Base-by-base conservation (phyloP, 805 yeast genomes). In the Zygoascus ofunaensis region DNA sequence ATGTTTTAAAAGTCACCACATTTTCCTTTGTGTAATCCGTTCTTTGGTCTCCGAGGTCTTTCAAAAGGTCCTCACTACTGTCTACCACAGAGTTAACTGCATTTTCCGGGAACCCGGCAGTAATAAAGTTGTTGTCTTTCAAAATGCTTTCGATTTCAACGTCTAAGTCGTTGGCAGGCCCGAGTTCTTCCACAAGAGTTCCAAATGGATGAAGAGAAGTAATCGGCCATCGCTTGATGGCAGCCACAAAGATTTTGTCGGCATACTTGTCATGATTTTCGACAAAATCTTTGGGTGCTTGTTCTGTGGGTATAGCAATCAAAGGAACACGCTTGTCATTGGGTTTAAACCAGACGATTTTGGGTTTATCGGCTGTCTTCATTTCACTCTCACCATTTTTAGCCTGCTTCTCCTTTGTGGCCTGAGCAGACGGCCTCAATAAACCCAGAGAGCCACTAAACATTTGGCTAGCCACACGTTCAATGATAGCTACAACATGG, bases 261-360 rank as follows among this genome's bases (percentile, higher is more conserved):
- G 84, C 72, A 57, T 92, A 92, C 42, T 72, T 73, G 45, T 84
- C 94, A 52, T 87, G 94, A 55, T 87, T 87, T 54, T 87, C 95
- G 36, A 92, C 89, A 65, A 92, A 90, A 62, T 90, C 97, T 47
- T 74, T 77, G 28, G 98, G 98, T 0, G 96, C 98, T 63, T 92
- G 95, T 57, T 92, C 98, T 1, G 97, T 92, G 34, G 98, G 98
- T 51, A 92, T 92, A 14, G 98, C 98, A 69, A 92, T 89, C 51
- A 92, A 72, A 4, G 98, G 98, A 18, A 92, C 98, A 51, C 94
- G 86, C 66, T 92, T 92, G 62, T 92, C 98, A 1, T 96, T 89
- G 33, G 98, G 98, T 61, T 92, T 92, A 64, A 92, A 92, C 98
- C 98, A 92, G 28, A 92, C 97, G 69, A 92, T 92, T 61, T 92